Evolutionary conservation across 2,329 filamentous ascomycete genomes (phyloP).

Genomic region (Paramyrothecium sp.): DNA sequence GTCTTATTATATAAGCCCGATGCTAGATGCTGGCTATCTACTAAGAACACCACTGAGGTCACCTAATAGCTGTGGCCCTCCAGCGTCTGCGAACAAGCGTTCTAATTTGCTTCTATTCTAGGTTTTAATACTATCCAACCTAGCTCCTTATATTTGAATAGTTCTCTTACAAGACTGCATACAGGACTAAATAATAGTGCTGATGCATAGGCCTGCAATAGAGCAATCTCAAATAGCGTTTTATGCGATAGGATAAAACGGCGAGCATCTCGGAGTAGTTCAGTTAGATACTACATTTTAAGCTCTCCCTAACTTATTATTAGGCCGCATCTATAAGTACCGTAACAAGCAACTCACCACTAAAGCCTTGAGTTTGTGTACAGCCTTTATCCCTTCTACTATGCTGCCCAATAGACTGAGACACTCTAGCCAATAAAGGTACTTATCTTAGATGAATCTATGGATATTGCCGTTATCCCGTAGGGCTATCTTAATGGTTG

Average conservation of each 20-base stretch:
- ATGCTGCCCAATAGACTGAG: constrained; percentile 30
- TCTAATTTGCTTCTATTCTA: constrained; percentile 5
- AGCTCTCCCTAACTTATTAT: not conserved
- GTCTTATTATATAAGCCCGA: constrained; percentile 3
- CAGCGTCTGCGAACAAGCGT: constrained; percentile 6
- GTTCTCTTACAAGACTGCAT: constrained; percentile 1
- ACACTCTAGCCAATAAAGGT: constrained; percentile 42
- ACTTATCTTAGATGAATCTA: constrained; percentile 31
- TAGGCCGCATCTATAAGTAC: not conserved
- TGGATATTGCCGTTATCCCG: constrained; percentile 19
- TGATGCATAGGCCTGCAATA: constrained; percentile 4
- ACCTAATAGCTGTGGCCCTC: constrained; percentile 1
- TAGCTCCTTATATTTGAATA: constrained; percentile 1
- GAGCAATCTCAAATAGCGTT: constrained; percentile 1
- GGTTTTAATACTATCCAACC: constrained; percentile 6
- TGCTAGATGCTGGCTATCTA: constrained; percentile 1
- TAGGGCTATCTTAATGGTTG: not conserved
- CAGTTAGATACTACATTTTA: not conserved
- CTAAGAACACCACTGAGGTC: constrained; percentile 1
- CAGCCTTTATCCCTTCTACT: constrained; percentile 12
- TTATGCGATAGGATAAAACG: constrained; percentile 4
- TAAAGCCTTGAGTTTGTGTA: constrained; percentile 5
- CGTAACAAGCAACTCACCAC: constrained; percentile 1
- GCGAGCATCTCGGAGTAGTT: constrained; percentile 3
- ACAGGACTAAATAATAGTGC: constrained; percentile 4